Percentiles rank a stretch among this genome's conserved stretches.
phyloP scores from a whole-genome alignment of 345 rosid genomes.

The Trapa incisa region DNA sequence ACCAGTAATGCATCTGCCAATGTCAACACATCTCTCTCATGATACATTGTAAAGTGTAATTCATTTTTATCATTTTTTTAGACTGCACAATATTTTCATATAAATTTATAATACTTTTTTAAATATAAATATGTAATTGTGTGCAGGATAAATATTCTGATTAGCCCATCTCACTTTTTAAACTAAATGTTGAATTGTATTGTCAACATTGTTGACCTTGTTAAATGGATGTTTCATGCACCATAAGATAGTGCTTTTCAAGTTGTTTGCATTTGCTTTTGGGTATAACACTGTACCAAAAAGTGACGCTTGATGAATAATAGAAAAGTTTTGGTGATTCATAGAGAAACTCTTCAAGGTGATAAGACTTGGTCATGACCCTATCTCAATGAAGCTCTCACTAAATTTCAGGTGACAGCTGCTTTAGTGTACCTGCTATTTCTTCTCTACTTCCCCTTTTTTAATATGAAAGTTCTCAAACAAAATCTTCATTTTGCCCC shows the following conservation, averaged over 20 bases:
- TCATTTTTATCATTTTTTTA: too few relatives aligned
- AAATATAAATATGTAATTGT: too few relatives aligned
- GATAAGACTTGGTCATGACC: slow-evolving; percentile 67
- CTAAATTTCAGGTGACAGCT: slow-evolving; percentile 52
- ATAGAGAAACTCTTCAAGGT: slow-evolving; percentile 51
- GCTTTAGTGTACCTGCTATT: not conserved
- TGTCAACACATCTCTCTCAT: too few relatives aligned
- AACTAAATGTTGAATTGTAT: too few relatives aligned
- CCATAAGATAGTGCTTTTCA: not conserved
- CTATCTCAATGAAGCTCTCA: slow-evolving; percentile 57
- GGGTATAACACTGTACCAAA: not conserved
- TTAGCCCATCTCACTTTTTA: too few relatives aligned
- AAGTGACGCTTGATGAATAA: slow-evolving; percentile 81
- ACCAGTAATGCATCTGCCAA: too few relatives aligned
- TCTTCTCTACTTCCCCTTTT: not conserved
- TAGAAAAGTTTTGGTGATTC: slow-evolving; percentile 78
- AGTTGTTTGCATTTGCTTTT: not conserved
- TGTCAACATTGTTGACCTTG: too few relatives aligned
- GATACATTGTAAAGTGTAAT: too few relatives aligned
- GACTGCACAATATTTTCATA: too few relatives aligned
- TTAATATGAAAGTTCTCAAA: not conserved
- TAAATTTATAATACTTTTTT: too few relatives aligned
- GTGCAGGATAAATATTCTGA: too few relatives aligned
- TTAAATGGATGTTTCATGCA: too few relatives aligned
- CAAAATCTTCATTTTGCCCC: not conserved